Evolutionary conservation across 495 filamentous ascomycete species (phyloP).

Genomic region (Aspergillus sclerotioniger): DNA sequence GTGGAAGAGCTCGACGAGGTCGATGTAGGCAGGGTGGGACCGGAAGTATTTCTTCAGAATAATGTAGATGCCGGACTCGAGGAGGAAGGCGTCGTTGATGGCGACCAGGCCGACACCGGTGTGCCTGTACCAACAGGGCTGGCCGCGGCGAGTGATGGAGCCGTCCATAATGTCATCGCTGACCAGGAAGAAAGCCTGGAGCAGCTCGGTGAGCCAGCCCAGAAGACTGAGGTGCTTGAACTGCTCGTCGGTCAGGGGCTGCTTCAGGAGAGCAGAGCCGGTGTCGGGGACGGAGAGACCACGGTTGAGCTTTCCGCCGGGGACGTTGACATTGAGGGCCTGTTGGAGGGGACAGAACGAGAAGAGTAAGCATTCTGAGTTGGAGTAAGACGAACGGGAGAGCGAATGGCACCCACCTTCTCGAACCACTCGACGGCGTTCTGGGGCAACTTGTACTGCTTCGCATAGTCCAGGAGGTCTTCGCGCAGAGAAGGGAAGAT

Average conservation of each 20-base stretch:
- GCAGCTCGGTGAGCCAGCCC: constrained; percentile 95
- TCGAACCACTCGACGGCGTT: constrained; percentile 85
- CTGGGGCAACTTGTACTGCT: constrained; percentile 75
- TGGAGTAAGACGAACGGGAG: neutral
- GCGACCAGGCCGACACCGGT: constrained; percentile 87
- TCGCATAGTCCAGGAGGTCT: constrained; percentile 71
- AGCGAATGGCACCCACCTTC: constrained; percentile 53
- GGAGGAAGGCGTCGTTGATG: constrained; percentile 98
- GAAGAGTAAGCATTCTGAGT: constrained; percentile 3
- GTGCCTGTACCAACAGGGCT: constrained; percentile 92
- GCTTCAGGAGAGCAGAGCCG: constrained; percentile 69
- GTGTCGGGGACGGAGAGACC: constrained; percentile 98
- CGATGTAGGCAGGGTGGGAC: constrained; percentile 77
- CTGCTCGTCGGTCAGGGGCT: constrained; percentile 71
- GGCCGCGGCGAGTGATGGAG: constrained; percentile 86
- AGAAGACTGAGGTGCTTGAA: constrained; percentile 81
- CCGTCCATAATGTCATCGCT: constrained; percentile 98
- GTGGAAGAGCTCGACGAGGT: constrained; percentile 93
- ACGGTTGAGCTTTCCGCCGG: constrained; percentile 97
- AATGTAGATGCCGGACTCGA: constrained; percentile 85
- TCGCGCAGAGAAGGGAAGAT: constrained; percentile 79
- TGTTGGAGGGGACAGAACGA: constrained; percentile 32
- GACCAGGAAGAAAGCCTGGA: constrained; percentile 98
- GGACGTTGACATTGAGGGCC: constrained; percentile 77
- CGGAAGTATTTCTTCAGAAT: constrained; percentile 93